Evolutionary conservation across 305 asterid species (phyloP).

Genomic region (Rubia tinctorum): DNA sequence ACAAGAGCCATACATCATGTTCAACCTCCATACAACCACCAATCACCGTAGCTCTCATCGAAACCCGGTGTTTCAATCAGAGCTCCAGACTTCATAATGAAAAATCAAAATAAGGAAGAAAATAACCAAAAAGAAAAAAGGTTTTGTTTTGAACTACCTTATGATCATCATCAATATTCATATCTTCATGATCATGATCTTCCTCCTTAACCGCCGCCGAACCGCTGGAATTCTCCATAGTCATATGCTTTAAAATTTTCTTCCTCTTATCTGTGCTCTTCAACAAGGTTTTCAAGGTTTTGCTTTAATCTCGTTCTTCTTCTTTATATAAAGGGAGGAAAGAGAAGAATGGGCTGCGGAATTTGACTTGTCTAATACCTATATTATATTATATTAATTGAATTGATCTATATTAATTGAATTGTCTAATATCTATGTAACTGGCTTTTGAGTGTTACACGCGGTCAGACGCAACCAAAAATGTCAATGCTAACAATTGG

Average conservation of each 20-base stretch:
- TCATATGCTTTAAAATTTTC: background rate
- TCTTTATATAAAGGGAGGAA: conserved; percentile 28
- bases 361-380: conserved; percentile 40
- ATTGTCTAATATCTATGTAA: no score
- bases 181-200: conserved; percentile 35
- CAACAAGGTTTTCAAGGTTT: background rate
- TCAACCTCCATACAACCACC: no score
- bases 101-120: background rate
- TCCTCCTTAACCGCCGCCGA: conserved; percentile 17
- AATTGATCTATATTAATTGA: no score
- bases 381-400: no score
- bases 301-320: conserved; percentile 20
- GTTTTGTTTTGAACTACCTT: conserved; percentile 36
- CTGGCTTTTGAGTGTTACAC: conserved; percentile 28
- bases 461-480: conserved; percentile 43
- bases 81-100: no score
- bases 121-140: no score
- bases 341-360: conserved; percentile 35
- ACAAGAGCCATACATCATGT: background rate
- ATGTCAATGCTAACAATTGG: conserved; percentile 53
- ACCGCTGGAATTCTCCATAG: conserved; percentile 16
- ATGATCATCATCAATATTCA: conserved; percentile 14
- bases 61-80: no score
- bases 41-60: no score
- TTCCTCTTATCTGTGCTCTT: conserved; percentile 7